A percentile compares a stretch with the other conserved stretches of the same genome.
These are phyloP conservation scores for Pythium chondricola DNA, from an alignment of 352 stramenopile species.

Conservation along the genomic window DNA sequence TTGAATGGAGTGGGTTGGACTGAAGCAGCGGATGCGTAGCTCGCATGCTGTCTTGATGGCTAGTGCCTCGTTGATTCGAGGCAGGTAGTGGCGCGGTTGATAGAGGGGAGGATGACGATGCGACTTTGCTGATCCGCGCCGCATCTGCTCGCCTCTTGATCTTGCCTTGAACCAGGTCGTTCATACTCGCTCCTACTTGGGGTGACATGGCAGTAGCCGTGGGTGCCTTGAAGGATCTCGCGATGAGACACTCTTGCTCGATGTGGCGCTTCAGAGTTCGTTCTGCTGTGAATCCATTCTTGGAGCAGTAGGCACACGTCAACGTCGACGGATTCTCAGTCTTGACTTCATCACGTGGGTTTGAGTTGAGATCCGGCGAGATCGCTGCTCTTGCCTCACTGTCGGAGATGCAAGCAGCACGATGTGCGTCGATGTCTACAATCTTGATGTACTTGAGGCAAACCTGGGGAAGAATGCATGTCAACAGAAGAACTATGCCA, in stretches of 20 bases:
- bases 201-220: neutral
- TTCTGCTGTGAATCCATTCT: conserved; percentile 19
- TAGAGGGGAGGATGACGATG: neutral
- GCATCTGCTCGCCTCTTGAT: conserved; percentile 7
- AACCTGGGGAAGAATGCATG: conserved; percentile 10
- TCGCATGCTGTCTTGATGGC: conserved; percentile 7
- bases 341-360: neutral
- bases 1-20: too few relatives aligned
- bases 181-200: conserved; percentile 4
- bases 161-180: conserved; percentile 12
- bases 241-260: conserved; percentile 28
- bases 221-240: conserved; percentile 23
- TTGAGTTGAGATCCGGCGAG: neutral
- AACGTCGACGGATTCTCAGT: neutral
- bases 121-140: neutral
- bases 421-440: conserved; percentile 23
- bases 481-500: neutral
- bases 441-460: conserved; percentile 49
- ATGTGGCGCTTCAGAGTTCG: conserved; percentile 28
- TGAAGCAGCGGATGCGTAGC: too few relatives aligned
- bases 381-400: neutral
- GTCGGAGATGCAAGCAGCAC: conserved; percentile 7
- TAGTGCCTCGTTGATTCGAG: neutral
- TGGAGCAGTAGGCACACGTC: conserved; percentile 44
- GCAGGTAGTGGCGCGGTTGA: neutral